These are phyloP conservation scores for Phytophthora vignae DNA, from an alignment of 352 stramenopile genomes.

Conservation along the genomic window DNA sequence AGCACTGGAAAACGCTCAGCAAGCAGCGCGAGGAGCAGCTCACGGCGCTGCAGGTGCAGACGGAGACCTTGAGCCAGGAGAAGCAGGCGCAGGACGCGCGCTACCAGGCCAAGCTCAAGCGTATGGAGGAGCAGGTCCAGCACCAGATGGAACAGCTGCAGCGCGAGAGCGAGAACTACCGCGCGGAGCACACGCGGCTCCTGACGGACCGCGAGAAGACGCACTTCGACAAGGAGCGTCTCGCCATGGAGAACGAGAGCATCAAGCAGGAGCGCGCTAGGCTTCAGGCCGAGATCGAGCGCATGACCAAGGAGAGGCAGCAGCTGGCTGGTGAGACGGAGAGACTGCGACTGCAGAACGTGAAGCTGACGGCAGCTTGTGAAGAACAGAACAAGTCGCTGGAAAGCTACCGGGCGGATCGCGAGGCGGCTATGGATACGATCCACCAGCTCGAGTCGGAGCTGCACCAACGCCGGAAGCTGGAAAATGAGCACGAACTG, in stretches of 20 bases:
- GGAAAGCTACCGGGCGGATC: conserved; percentile 54
- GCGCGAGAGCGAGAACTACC: conserved; percentile 66
- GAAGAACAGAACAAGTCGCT: conserved; percentile 66
- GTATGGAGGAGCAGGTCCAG: conserved; percentile 72
- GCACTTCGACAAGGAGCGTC: conserved; percentile 65
- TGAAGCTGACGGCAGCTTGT: conserved; percentile 57
- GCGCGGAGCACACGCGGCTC: conserved; percentile 53
- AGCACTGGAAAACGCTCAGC: conserved; percentile 50
- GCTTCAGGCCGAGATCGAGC: conserved; percentile 61
- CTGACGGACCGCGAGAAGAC: conserved; percentile 62
- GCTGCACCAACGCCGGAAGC: conserved; percentile 50
- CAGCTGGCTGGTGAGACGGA: conserved; percentile 51
- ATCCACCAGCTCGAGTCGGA: conserved; percentile 60
- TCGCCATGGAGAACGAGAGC: conserved; percentile 55
- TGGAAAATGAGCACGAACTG: conserved; percentile 51
- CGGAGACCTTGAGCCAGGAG: conserved; percentile 52
- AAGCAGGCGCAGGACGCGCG: conserved; percentile 53
- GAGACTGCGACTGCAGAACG: conserved; percentile 58
- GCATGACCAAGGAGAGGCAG: conserved; percentile 56
- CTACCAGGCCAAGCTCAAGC: conserved; percentile 58
- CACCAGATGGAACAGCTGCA: conserved; percentile 57
- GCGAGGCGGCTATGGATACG: conserved; percentile 48
- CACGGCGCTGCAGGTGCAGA: conserved; percentile 38
- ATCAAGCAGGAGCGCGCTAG: conserved; percentile 56
- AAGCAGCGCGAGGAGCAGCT: conserved; percentile 63